These are phyloP conservation scores for Ceriops zippeliana DNA, from an alignment of 345 rosid species.

Conservation along the genomic window DNA sequence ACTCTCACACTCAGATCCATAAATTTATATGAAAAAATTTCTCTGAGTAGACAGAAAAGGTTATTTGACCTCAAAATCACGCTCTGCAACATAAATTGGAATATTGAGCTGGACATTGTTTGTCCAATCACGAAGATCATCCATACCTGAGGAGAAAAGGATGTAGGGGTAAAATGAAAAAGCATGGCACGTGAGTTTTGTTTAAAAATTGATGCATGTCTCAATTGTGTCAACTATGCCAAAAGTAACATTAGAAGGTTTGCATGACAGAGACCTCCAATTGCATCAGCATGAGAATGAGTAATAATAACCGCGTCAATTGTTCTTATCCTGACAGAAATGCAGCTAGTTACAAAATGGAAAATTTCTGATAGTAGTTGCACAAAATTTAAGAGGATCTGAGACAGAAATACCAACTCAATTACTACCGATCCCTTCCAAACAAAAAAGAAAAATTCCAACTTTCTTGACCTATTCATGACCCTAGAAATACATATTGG, in stretches of 20 bases:
- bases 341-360: constrained; percentile 42
- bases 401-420: constrained; percentile 10
- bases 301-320: constrained; percentile 95
- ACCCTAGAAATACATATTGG: background rate
- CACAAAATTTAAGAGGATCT: constrained; percentile 15
- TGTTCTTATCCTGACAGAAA: constrained; percentile 91
- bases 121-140: constrained; percentile 98
- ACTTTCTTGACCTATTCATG: background rate
- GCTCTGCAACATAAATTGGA: constrained; percentile 73
- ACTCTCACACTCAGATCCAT: background rate
- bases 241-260: constrained; percentile 31
- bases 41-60: background rate
- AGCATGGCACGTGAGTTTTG: constrained; percentile 3
- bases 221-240: constrained; percentile 11
- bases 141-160: constrained; percentile 55
- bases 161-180: constrained; percentile 5
- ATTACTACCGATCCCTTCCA: background rate
- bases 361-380: constrained; percentile 22
- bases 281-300: constrained; percentile 98
- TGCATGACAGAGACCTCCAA: constrained; percentile 87
- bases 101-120: constrained; percentile 78
- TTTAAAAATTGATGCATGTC: constrained; percentile 9
- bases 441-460: no score
- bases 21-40: background rate
- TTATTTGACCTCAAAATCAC: constrained; percentile 69